Conservation (phyloP, 768 basidiomycete species). For the Lentinula raphanica region DNA sequence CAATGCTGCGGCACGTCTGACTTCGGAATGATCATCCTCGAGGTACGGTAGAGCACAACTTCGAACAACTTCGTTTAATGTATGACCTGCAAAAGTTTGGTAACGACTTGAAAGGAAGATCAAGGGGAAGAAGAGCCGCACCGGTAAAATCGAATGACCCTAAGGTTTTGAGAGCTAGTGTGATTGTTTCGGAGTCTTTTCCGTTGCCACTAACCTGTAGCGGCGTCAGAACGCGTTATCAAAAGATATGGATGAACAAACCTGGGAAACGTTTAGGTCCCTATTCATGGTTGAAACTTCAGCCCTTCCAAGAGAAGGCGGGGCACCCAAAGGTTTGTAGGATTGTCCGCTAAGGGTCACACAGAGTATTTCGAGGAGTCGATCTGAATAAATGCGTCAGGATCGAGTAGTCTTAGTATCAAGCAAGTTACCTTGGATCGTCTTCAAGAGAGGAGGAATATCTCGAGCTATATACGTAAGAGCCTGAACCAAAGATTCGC, state of each 20-base stretch:
- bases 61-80: constrained; percentile 93
- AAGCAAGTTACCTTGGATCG: constrained; percentile 69
- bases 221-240: not conserved
- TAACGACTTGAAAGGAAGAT: not conserved
- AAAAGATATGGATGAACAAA: constrained; percentile 11
- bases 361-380: constrained; percentile 82
- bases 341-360: constrained; percentile 74
- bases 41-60: constrained; percentile 88
- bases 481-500: constrained; percentile 81
- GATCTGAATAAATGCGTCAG: constrained; percentile 48
- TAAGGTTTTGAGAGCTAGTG: constrained; percentile 80
- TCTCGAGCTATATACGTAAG: constrained; percentile 77
- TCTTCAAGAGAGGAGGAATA: constrained; percentile 86
- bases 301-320: constrained; percentile 50
- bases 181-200: constrained; percentile 64
- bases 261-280: constrained; percentile 50
- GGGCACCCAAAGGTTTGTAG: constrained; percentile 87
- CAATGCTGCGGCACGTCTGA: constrained; percentile 83
- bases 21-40: constrained; percentile 85
- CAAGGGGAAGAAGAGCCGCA: constrained; percentile 28
- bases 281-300: constrained; percentile 45
- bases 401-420: not conserved
- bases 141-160: constrained; percentile 95
- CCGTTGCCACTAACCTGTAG: constrained; percentile 40
- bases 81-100: constrained; percentile 55